These are phyloP conservation scores for Claviceps arundinis DNA, from an alignment of 2,329 filamentous ascomycete genomes.

Conservation along the genomic window DNA sequence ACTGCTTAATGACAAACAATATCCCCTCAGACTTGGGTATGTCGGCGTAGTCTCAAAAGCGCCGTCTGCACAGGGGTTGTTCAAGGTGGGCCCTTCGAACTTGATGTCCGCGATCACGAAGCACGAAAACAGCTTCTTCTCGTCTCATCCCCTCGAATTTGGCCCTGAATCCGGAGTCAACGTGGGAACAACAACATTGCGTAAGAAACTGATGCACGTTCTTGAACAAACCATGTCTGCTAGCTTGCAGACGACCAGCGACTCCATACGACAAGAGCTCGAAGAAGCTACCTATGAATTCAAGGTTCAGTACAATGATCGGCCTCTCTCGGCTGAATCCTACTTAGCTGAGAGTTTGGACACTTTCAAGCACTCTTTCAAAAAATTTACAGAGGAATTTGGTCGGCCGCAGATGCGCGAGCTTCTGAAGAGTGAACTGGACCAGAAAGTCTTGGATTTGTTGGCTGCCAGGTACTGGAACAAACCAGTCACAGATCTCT, in stretches of 20 bases:
- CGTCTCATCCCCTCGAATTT: slow-evolving; percentile 67
- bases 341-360: slow-evolving; percentile 93
- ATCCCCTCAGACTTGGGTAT: slow-evolving; percentile 87
- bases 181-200: slow-evolving; percentile 73
- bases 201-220: slow-evolving; percentile 94
- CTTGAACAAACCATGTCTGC: slow-evolving; percentile 95
- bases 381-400: slow-evolving; percentile 80
- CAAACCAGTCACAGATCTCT: slow-evolving; percentile 78
- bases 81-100: slow-evolving; percentile 70
- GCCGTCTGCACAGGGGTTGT: slow-evolving; percentile 57
- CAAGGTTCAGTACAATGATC: slow-evolving; percentile 98
- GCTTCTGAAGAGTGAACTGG: slow-evolving; percentile 80
- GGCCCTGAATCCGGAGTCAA: slow-evolving; percentile 57
- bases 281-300: slow-evolving; percentile 97
- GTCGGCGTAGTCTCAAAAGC: slow-evolving; percentile 86
- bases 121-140: slow-evolving; percentile 83
- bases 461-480: slow-evolving; percentile 96
- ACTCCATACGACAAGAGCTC: slow-evolving; percentile 86
- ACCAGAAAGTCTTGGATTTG: slow-evolving; percentile 87
- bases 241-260: slow-evolving; percentile 75
- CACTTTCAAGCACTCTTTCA: slow-evolving; percentile 95
- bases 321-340: slow-evolving; percentile 85
- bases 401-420: slow-evolving; percentile 80
- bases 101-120: slow-evolving; percentile 70
- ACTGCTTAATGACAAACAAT: slow-evolving; percentile 80